Evolutionary conservation across 2,329 filamentous ascomycete genomes (phyloP).

Genomic region (Pyrenophora graminea): DNA sequence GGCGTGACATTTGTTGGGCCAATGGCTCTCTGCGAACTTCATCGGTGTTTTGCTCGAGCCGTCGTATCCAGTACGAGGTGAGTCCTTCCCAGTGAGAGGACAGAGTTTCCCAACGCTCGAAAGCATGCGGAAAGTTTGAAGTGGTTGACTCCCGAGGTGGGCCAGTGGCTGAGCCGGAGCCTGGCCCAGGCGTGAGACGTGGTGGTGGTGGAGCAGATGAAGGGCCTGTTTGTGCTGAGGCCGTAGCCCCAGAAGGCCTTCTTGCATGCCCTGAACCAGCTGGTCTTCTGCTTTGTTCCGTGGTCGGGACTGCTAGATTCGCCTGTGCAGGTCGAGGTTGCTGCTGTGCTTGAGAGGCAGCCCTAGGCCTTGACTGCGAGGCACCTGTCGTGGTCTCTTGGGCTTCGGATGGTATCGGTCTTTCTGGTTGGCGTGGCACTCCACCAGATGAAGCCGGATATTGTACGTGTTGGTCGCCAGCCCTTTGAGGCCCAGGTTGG

Average conservation of each 20-base stretch:
- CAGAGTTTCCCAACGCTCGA: slow-evolving; percentile 94
- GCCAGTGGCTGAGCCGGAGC: slow-evolving; percentile 28
- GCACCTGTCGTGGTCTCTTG: slow-evolving; percentile 34
- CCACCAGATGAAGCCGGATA: slow-evolving; percentile 33
- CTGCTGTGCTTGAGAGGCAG: slow-evolving; percentile 42
- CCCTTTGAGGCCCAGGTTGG: slow-evolving; percentile 30
- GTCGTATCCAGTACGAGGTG: slow-evolving; percentile 95
- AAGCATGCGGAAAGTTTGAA: slow-evolving; percentile 90
- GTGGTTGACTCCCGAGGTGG: slow-evolving; percentile 45
- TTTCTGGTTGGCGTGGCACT: slow-evolving; percentile 37
- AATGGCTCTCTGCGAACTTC: slow-evolving; percentile 82
- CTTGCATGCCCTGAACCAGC: slow-evolving; percentile 37
- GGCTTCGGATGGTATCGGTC: slow-evolving; percentile 26
- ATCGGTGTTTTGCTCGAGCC: slow-evolving; percentile 85
- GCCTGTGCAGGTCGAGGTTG: slow-evolving; percentile 39
- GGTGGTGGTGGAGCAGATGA: slow-evolving; percentile 38
- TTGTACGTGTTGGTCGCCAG: slow-evolving; percentile 36
- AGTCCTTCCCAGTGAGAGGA: slow-evolving; percentile 98
- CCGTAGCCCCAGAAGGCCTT: slow-evolving; percentile 36
- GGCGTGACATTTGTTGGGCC: slow-evolving; percentile 84
- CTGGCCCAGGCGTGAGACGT: slow-evolving; percentile 31
- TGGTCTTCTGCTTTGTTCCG: slow-evolving; percentile 38
- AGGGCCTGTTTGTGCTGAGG: slow-evolving; percentile 39
- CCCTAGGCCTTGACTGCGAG: slow-evolving; percentile 37
- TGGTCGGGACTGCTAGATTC: slow-evolving; percentile 29